Evolutionary conservation across 495 filamentous ascomycete species (phyloP).

Genomic region (Sphaerosporella brunnea): DNA sequence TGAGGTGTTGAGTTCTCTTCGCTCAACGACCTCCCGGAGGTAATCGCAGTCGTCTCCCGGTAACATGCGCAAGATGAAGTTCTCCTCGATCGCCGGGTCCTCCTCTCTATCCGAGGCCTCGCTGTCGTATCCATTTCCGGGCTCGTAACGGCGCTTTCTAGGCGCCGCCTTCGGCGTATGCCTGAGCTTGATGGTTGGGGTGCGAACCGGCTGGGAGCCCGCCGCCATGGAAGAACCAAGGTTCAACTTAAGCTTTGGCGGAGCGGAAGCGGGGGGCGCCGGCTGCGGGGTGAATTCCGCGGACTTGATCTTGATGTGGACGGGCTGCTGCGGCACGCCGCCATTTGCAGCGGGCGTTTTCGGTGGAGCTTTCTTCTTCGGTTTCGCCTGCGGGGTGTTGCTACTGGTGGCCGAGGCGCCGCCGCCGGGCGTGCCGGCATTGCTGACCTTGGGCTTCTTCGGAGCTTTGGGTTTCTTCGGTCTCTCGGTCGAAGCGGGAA

Average conservation of each 20-base stretch:
- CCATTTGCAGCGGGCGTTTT: background rate
- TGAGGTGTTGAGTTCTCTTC: conserved; percentile 55
- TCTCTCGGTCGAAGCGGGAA: background rate
- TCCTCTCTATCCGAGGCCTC: conserved; percentile 77
- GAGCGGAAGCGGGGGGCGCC: background rate
- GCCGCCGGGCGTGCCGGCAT: no score
- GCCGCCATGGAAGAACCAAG: conserved; percentile 35
- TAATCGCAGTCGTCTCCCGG: conserved; percentile 74
- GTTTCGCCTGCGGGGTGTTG: conserved; percentile 4
- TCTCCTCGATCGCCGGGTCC: conserved; percentile 72
- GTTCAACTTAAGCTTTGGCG: conserved; percentile 30
- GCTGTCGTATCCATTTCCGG: conserved; percentile 88
- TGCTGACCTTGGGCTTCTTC: no score
- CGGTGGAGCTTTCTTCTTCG: conserved; percentile 25
- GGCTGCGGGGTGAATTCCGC: background rate
- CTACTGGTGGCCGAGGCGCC: background rate
- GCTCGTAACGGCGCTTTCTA: conserved; percentile 24
- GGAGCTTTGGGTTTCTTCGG: conserved; percentile 1
- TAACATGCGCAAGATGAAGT: conserved; percentile 75
- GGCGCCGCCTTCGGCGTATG: conserved; percentile 39
- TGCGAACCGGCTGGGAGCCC: conserved; percentile 23
- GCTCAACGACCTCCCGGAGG: conserved; percentile 49
- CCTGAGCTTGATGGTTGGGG: conserved; percentile 34
- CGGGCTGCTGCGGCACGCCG: background rate
- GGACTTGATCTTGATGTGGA: conserved; percentile 1